Percentiles rank a stretch among this genome's conserved stretches.
These are phyloP conservation scores for Calonectria henricotiae DNA, from an alignment of 2,329 filamentous ascomycete genomes.

Conservation along the genomic window DNA sequence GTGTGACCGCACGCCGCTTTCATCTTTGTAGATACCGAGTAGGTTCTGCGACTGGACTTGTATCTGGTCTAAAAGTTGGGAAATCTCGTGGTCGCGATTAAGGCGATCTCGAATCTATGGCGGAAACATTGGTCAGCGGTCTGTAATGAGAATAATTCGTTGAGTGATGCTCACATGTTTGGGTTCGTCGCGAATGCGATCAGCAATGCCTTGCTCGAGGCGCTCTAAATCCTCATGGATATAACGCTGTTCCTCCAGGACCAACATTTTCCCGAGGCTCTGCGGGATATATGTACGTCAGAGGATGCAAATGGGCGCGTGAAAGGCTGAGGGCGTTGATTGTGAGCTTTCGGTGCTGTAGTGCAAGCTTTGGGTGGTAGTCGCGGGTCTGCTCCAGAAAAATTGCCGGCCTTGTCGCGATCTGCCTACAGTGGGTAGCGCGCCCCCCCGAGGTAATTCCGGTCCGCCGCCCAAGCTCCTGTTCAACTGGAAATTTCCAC, in stretches of 20 bases:
- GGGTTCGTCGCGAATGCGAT: slow-evolving; percentile 90
- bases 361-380: slow-evolving; percentile 7
- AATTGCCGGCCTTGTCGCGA: slow-evolving; percentile 53
- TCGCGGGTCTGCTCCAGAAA: slow-evolving; percentile 41
- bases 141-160: not conserved
- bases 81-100: slow-evolving; percentile 92
- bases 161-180: slow-evolving; percentile 77
- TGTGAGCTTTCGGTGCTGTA: slow-evolving; percentile 15
- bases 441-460: slow-evolving; percentile 55
- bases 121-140: slow-evolving; percentile 47
- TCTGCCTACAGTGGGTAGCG: slow-evolving; percentile 44
- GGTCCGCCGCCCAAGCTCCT: slow-evolving; percentile 39
- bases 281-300: not conserved
- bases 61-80: slow-evolving; percentile 89
- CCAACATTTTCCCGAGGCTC: slow-evolving; percentile 74
- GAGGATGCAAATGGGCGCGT: no score
- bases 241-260: slow-evolving; percentile 93
- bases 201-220: slow-evolving; percentile 92
- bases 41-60: slow-evolving; percentile 88
- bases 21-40: slow-evolving; percentile 88
- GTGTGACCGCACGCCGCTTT: slow-evolving; percentile 78
- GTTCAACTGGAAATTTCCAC: slow-evolving; percentile 48
- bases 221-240: slow-evolving; percentile 97
- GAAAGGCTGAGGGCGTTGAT: not conserved
- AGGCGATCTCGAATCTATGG: slow-evolving; percentile 87